Percentiles rank a stretch among this genome's conserved stretches.
phyloP scores from a whole-genome alignment of 208 protist species.

The Trypanosoma mega region DNA sequence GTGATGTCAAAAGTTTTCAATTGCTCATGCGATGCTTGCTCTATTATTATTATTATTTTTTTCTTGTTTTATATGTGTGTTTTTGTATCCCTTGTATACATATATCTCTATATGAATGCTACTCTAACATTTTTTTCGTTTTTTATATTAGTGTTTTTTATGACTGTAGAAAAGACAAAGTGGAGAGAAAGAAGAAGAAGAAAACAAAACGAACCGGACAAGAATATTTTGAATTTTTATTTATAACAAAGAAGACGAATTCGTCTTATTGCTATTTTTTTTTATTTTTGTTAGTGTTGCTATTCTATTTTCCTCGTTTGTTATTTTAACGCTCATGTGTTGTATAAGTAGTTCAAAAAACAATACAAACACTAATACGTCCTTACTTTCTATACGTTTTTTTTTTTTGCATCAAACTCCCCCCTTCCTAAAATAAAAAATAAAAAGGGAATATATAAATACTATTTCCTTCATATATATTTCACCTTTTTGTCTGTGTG shows the following conservation, averaged over 20 bases:
- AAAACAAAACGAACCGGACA: background rate
- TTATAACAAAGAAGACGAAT: background rate
- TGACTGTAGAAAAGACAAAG: background rate
- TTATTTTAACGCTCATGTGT: background rate
- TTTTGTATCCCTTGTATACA: no score
- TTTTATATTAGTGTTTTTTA: constrained; percentile 6
- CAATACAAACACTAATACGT: background rate
- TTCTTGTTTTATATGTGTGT: background rate
- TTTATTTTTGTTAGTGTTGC: constrained; percentile 18
- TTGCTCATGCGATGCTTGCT: background rate
- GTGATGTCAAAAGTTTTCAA: no score
- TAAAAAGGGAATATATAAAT: background rate
- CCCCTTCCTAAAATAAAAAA: no score
- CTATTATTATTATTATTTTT: background rate
- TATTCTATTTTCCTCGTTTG: constrained; percentile 12
- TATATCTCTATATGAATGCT: background rate
- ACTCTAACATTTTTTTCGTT: background rate
- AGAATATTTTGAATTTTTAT: background rate
- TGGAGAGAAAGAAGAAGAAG: background rate
- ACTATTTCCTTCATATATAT: background rate
- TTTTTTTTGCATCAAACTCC: no score
- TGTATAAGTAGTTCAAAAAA: constrained; percentile 1
- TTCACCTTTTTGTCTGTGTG: background rate
- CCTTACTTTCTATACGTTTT: background rate
- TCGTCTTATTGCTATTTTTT: constrained; percentile 19